phyloP scores from a whole-genome alignment of 2,329 filamentous ascomycete genomes.

The Zymoseptoria passerinii region DNA sequence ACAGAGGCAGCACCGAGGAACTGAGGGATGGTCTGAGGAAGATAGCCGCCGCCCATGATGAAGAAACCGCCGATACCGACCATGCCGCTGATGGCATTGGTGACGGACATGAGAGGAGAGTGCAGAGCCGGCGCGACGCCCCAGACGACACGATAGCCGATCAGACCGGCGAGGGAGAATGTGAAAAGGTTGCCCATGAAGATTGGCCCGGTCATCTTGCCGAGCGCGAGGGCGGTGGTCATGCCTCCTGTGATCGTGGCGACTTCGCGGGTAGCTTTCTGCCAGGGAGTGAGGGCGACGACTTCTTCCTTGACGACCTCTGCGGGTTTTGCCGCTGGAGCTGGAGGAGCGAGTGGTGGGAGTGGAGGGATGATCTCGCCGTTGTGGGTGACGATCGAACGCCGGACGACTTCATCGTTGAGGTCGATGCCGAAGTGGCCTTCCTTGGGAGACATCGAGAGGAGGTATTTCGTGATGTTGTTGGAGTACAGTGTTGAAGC shows the following conservation, averaged over 20 bases:
- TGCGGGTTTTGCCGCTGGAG: constrained; percentile 41
- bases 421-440: constrained; percentile 75
- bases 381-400: constrained; percentile 71
- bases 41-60: constrained; percentile 72
- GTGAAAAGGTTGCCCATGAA: constrained; percentile 88
- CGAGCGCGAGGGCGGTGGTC: constrained; percentile 64
- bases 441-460: constrained; percentile 71
- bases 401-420: constrained; percentile 75
- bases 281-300: constrained; percentile 69
- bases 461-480: constrained; percentile 81
- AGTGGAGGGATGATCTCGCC: constrained; percentile 69
- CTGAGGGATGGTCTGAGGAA: constrained; percentile 73
- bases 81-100: constrained; percentile 85
- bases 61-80: constrained; percentile 84
- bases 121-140: constrained; percentile 76
- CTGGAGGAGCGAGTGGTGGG: constrained; percentile 57
- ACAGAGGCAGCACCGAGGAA: constrained; percentile 70
- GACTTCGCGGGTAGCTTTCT: constrained; percentile 70
- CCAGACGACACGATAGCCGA: constrained; percentile 71
- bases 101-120: constrained; percentile 85
- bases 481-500: constrained; percentile 87
- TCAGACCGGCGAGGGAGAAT: constrained; percentile 72
- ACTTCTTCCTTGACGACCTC: constrained; percentile 49
- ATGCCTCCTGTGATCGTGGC: constrained; percentile 67
- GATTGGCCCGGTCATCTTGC: constrained; percentile 70